Evolutionary conservation across 228 moss, liverwort and hornwort genomes (phyloP), one percentile per base, ranked within the genome.

Genomic region (Sphagnum fallax): DNA sequence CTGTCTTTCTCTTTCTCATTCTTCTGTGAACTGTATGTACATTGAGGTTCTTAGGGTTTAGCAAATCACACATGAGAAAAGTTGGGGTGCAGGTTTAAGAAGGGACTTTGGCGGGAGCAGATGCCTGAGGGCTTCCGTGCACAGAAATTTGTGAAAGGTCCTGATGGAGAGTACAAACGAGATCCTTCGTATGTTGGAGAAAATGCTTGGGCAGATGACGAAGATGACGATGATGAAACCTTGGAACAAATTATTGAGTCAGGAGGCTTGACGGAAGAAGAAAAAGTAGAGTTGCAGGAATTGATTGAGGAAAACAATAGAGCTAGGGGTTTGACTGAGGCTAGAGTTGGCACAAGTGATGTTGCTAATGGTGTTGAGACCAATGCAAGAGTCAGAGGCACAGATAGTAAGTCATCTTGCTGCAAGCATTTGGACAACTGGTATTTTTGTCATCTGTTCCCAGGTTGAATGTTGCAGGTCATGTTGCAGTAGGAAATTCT

Each of bases 141-240:
- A 32, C 72, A 64, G 51, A 98, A 94, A 72, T 89, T 72, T 69
- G 81, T 86, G 67, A 75, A 70, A 65, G 92, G 80, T 52, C 82
- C 80, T 7, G 76, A 87, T 62, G 94, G 94, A 72, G 74, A 81
- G 67, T 94, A 87, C 59, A 79, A 84, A 67, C 82, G 72, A 12
- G 94, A 98, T 76, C 87, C 81, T 9, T 68, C 66, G 50, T 93
- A 92, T 67, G 84, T 88, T 6, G 93, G 91, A 58, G 86, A 89
- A 71, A 76, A 75, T 72, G 82, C 89, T 48, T 88, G 91, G 79
- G 69, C 65, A 14, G 76, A 73, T 15, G 50, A 64, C 52, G 73
- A 77, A 18, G 76, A 78, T 6, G 32, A 32, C 32, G 66, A 62
- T 47, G 68, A 52, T 50, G 66, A 64, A 67, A 48, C 82, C 69